Evolutionary conservation across 2,329 filamentous ascomycete genomes (phyloP), one percentile per base, ranked within the genome.

Genomic region (Pseudopithomyces maydicus): DNA sequence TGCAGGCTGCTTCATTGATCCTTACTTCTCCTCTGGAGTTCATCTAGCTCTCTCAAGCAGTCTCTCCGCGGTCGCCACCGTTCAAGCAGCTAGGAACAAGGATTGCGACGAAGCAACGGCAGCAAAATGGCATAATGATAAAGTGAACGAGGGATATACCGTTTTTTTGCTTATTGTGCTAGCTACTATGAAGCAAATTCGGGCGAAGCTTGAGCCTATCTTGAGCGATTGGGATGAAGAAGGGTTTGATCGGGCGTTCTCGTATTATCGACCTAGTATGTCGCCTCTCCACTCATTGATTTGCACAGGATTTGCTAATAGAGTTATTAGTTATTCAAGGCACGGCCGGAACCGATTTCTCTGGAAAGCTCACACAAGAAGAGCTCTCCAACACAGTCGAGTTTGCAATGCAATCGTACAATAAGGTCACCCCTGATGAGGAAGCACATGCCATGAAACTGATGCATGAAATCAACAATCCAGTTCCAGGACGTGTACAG

Each of bases 1-100:
- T 56, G 80, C 80, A 29, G 81, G 79, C 1, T 78, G 75, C 58
- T 83, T 83, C 58, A 81, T 83, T 56, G 80, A 83, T 55, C 80
- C 80, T 0, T 78, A 74, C 55, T 83, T 82, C 67, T 81, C 78
- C 0, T 82, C 80, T 0, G 80, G 80, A 10, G 73, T 80, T 2
- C 81, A 83, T 57, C 66, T 83, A 1, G 81, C 81, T 1, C 35
- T 83, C 0, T 57, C 70, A 0, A 68, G 75, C 15, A 80, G 69
- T 3, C 72, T 84, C 0, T 79, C 81, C 0, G 80, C 82, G 0
- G 80, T 80, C 1, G 69, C 68, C 0, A 79, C 80, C 0, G 81
- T 83, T 17, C 62, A 63, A 3, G 80, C 81, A 0, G 62, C 74
- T 0, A 69, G 73, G 4, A 67, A 68, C 15, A 79, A 78, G 1